Evolutionary conservation across 805 yeast species (phyloP), one percentile per base, ranked within the genome.

Genomic region (Metschnikowia continentalis): DNA sequence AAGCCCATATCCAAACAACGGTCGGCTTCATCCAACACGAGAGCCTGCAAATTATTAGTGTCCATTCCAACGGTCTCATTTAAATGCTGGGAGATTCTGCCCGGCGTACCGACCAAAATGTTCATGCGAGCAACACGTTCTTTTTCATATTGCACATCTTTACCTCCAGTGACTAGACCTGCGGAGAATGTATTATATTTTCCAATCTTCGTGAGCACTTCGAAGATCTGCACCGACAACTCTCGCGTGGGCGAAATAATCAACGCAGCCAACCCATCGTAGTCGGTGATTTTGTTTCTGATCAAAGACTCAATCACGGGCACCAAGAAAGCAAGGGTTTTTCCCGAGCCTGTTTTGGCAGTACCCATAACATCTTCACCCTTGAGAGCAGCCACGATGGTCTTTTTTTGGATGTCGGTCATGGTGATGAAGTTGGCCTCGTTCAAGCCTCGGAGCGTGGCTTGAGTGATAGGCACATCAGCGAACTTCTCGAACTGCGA

Each of bases 1-100:
- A 90, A 90, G 6, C 97, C 97, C 96, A 91, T 88, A 68, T 90
- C 97, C 60, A 90, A 72, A 61, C 94, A 88, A 58, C 97, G 75
- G 64, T 90, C 97, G 0, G 97, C 97, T 67, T 90, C 97, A 67
- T 90, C 97, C 47, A 90, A 68, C 2, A 90, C 90, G 42, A 90
- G 70, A 63, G 86, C 79, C 67, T 90, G 92, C 54, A 90, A 69
- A 62, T 88, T 88, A 20, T 83, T 74, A 8, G 86, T 71, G 59
- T 86, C 91, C 65, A 90, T 78, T 1, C 90, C 90, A 1, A 86
- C 85, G 6, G 96, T 83, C 64, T 91, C 95, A 65, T 91, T 96
- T 80, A 90, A 78, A 64, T 90, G 97, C 64, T 90, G 97, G 42
- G 91, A 73, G 17, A 90, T 69, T 65, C 97, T 77, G 3, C 97